Evolutionary conservation across 352 stramenopile species (phyloP).

Genomic region (Phytophthora niederhauseri): DNA sequence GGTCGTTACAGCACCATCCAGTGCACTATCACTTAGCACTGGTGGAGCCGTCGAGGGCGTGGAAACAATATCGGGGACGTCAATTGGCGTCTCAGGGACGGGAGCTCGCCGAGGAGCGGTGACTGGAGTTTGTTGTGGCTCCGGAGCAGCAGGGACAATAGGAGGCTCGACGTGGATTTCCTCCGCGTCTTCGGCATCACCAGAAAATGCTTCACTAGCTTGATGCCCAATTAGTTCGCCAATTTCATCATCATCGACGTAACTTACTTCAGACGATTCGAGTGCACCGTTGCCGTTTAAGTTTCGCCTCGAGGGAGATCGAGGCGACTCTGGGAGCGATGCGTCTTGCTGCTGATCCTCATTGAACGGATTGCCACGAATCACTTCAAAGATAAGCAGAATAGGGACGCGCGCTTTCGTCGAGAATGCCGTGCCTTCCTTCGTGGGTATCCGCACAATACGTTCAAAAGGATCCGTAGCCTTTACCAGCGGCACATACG

Average conservation of each 20-base stretch:
- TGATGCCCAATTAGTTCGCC: slow-evolving; percentile 74
- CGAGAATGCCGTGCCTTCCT: slow-evolving; percentile 89
- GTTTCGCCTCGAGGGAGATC: slow-evolving; percentile 50
- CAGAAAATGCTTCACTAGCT: slow-evolving; percentile 58
- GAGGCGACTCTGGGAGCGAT: slow-evolving; percentile 50
- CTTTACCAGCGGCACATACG: slow-evolving; percentile 88
- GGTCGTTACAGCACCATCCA: slow-evolving; percentile 3
- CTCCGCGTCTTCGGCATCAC: slow-evolving; percentile 41
- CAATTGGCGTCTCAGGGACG: slow-evolving; percentile 73
- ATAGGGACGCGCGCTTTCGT: slow-evolving; percentile 89
- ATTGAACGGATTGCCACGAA: slow-evolving; percentile 72
- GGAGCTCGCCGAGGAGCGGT: slow-evolving; percentile 26
- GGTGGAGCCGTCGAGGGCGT: slow-evolving; percentile 53
- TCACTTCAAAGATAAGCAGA: slow-evolving; percentile 90
- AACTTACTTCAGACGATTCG: slow-evolving; percentile 61
- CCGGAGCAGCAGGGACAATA: slow-evolving; percentile 16
- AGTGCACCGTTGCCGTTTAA: slow-evolving; percentile 45
- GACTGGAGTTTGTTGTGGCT: slow-evolving; percentile 26
- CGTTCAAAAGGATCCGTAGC: slow-evolving; percentile 89
- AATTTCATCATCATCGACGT: slow-evolving; percentile 84
- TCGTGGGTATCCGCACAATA: slow-evolving; percentile 84
- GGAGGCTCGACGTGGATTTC: slow-evolving; percentile 19
- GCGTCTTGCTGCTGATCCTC: slow-evolving; percentile 50
- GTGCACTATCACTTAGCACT: slow-evolving; percentile 25
- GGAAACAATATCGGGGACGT: slow-evolving; percentile 56